Conservation (phyloP, 2,329 filamentous ascomycete genomes). For the Neofusicoccum cordaticola region DNA sequence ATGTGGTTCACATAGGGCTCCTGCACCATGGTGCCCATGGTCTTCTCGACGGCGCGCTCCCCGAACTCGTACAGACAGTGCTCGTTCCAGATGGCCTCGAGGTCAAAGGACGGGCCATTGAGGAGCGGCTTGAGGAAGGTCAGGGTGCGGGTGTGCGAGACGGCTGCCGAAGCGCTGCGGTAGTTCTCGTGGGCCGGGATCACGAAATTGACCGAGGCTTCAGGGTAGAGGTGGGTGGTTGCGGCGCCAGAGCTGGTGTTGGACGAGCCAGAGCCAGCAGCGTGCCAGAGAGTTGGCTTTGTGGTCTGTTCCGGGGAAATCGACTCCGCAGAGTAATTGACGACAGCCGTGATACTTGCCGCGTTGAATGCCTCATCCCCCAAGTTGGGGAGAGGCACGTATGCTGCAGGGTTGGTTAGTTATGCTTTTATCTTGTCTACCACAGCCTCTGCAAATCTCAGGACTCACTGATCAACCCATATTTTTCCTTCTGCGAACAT, state of each 20-base stretch:
- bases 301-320: background rate
- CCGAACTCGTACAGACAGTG: conserved; percentile 71
- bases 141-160: conserved; percentile 66
- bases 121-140: conserved; percentile 63
- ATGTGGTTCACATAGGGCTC: conserved; percentile 79
- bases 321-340: background rate
- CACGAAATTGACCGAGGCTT: conserved; percentile 36
- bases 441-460: background rate
- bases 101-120: conserved; percentile 66
- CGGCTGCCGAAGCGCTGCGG: conserved; percentile 52
- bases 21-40: conserved; percentile 78
- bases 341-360: background rate
- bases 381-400: background rate
- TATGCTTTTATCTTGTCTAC: background rate
- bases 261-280: background rate
- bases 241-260: background rate
- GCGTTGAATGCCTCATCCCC: background rate
- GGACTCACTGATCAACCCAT: background rate
- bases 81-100: conserved; percentile 77
- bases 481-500: background rate
- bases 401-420: background rate
- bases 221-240: conserved; percentile 1
- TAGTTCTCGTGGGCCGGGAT: conserved; percentile 53
- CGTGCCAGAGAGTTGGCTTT: background rate
- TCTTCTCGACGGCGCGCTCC: conserved; percentile 65